Conservation (phyloP, 2,329 filamentous ascomycete genomes). For the Fusarium nurragi region DNA sequence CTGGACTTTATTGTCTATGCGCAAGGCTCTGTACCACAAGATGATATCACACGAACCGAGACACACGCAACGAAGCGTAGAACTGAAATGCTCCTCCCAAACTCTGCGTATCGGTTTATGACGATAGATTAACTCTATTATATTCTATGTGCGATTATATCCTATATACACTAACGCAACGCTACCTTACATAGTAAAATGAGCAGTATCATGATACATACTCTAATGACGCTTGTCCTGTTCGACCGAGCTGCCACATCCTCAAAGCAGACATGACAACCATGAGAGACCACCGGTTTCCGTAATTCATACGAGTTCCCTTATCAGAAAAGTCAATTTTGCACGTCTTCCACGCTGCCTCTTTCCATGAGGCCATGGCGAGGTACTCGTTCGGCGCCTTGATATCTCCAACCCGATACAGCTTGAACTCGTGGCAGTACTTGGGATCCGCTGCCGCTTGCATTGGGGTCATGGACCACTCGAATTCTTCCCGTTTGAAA, state of each 20-base stretch:
- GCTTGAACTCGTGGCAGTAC: conserved; percentile 33
- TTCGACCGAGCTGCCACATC: conserved; percentile 35
- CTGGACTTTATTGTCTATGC: too few relatives aligned
- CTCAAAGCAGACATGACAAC: conserved; percentile 33
- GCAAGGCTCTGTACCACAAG: too few relatives aligned
- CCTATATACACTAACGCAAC: background rate
- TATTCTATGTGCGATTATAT: background rate
- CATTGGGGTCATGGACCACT: conserved; percentile 29
- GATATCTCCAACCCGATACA: conserved; percentile 30
- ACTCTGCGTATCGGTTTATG: background rate
- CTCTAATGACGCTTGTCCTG: conserved; percentile 34
- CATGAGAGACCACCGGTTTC: conserved; percentile 33
- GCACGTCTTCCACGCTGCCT: conserved; percentile 34
- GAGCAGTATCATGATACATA: conserved; percentile 21
- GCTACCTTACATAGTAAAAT: conserved; percentile 9
- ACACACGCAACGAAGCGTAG: background rate
- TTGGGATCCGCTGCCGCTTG: conserved; percentile 24
- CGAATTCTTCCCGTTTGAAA: conserved; percentile 28
- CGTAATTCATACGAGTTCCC: conserved; percentile 10
- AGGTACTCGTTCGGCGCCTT: conserved; percentile 25
- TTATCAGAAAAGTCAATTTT: conserved; percentile 33
- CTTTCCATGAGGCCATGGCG: conserved; percentile 32
- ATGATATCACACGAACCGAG: background rate
- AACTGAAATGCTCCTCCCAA: background rate
- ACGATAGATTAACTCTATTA: conserved; percentile 9